Base-by-base conservation (phyloP, 2,329 filamentous ascomycete species). In the Ophiobolus disseminans region DNA sequence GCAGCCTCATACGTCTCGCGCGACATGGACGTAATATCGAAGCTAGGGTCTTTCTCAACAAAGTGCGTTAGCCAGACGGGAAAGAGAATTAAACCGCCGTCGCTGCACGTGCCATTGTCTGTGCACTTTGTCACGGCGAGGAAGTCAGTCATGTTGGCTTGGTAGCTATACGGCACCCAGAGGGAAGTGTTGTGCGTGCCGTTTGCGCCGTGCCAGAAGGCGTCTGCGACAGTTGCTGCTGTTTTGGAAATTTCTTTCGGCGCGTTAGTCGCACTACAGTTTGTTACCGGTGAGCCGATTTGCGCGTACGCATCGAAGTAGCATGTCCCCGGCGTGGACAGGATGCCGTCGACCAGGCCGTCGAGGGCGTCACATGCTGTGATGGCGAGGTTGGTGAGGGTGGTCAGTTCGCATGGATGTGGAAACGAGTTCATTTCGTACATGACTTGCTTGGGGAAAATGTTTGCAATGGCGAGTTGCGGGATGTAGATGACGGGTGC, bases 341-440 rank as follows among this genome's bases (percentile, higher is more conserved):
- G 52, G 8, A 68, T 49, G 5, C 40, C 48, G 35, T 64, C 61
- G 7, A 63, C 7, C 5, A 60, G 31, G 8, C 61, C 59, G 17
- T 70, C 66, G 0, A 56, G 22, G 1, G 21, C 40, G 32, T 68
- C 68, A 39, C 66, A 71, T 7, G 49, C 52, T 5, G 22, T 46
- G 1, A 62, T 41, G 1, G 58, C 58, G 1, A 47, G 56, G 4
- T 39, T 16, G n/a, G 53, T 57, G 20, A 70, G 49, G 5, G 52
- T 40, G n/a, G 62, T 54, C 1, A 65, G 21, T 43, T 69, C 65
- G 37, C 66, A 71, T 5, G 44, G 36, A 2, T 26, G 35, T 13
- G 52, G 41, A 6, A 39, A 58, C 10, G 49, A 9, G 36, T 34
- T n/a, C 4, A 25, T 2, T 39, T 42, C 35, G 48, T 45, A 19